A percentile compares a stretch with the other conserved stretches of the same genome.
phyloP scores from a whole-genome alignment of 177 flowering plant species.

The Vitis hybrid region DNA sequence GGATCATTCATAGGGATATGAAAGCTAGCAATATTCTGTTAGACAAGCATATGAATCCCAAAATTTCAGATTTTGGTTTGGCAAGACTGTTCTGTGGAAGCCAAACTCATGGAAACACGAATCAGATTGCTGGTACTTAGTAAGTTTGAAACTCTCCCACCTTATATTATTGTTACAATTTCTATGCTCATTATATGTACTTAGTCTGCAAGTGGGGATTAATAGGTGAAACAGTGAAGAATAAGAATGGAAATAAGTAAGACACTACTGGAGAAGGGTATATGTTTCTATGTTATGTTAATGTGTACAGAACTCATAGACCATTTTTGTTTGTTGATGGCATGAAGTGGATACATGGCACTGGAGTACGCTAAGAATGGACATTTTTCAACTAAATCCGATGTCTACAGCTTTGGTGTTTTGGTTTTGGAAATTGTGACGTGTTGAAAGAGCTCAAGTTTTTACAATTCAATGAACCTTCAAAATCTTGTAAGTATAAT shows the following conservation, averaged over 20 bases:
- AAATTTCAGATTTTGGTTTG: conserved; percentile 18
- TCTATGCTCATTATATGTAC: too few relatives aligned
- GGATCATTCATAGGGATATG: conserved; percentile 17
- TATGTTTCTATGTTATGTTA: too few relatives aligned
- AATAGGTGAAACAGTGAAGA: too few relatives aligned
- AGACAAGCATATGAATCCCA: conserved; percentile 17
- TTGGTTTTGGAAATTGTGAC: conserved; percentile 18
- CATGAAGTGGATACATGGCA: conserved; percentile 26
- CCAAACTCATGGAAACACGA: conserved; percentile 15
- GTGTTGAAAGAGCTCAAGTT: conserved; percentile 13
- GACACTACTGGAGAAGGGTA: too few relatives aligned
- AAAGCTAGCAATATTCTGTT: conserved; percentile 14
- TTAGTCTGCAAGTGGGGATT: too few relatives aligned
- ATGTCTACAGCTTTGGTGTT: conserved; percentile 20
- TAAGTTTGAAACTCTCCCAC: not conserved
- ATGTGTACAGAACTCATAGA: not conserved
- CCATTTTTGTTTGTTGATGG: not conserved
- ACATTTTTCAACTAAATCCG: conserved; percentile 19
- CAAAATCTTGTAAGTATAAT: conserved; percentile 15
- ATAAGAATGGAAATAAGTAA: too few relatives aligned
- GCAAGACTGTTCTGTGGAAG: conserved; percentile 11
- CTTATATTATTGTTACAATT: too few relatives aligned
- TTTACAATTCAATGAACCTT: conserved; percentile 6
- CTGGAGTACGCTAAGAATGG: conserved; percentile 17
- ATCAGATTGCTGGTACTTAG: conserved; percentile 13